Conservation (phyloP, 257 asterid species). For the Ocimum tenuiflorum region DNA sequence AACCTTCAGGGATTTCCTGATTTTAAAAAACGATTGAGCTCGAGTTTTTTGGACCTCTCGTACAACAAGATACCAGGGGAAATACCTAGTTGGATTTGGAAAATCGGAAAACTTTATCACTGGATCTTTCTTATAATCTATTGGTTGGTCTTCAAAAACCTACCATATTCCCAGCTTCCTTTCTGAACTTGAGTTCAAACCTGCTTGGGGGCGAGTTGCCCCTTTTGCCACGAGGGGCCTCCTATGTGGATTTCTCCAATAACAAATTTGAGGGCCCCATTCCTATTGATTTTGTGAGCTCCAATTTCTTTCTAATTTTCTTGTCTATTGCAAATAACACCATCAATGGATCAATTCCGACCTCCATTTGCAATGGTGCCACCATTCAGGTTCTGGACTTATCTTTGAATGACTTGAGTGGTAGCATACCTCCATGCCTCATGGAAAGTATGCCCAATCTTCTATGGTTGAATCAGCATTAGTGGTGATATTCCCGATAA, state of each 20-base stretch:
- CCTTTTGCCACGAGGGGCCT: too few relatives aligned
- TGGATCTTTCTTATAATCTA: background rate
- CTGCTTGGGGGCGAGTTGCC: too few relatives aligned
- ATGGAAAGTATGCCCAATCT: too few relatives aligned
- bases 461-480: too few relatives aligned
- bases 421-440: background rate
- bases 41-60: background rate
- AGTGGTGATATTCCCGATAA: conserved; percentile 1
- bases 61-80: background rate
- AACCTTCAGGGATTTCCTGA: background rate
- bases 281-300: too few relatives aligned
- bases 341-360: conserved; percentile 17
- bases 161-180: too few relatives aligned
- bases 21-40: background rate
- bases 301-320: too few relatives aligned
- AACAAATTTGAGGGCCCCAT: too few relatives aligned
- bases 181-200: too few relatives aligned
- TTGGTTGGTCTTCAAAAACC: too few relatives aligned
- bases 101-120: background rate
- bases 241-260: too few relatives aligned
- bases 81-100: background rate
- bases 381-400: conserved; percentile 21
- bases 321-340: too few relatives aligned
- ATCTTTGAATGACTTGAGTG: conserved; percentile 15
- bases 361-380: conserved; percentile 14